phyloP scores from a whole-genome alignment of 345 rosid genomes.

The Murraya paniculata region DNA sequence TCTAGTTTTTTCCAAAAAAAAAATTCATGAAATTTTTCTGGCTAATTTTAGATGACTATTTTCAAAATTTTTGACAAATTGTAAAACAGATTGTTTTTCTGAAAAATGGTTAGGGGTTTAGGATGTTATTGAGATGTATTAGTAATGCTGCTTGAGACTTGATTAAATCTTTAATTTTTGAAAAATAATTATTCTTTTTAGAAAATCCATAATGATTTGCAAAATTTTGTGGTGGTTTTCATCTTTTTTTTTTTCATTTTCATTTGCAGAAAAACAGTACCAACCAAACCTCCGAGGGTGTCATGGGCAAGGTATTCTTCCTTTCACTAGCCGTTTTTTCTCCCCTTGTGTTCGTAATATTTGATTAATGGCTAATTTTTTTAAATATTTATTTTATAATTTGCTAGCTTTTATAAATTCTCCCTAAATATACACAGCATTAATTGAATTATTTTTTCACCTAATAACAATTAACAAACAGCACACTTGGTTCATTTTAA shows the following conservation, averaged over 20 bases:
- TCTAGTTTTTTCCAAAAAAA: background rate
- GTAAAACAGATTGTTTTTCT: background rate
- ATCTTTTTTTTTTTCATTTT: background rate
- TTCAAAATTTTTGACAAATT: background rate
- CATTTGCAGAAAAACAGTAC: slow-evolving; percentile 43
- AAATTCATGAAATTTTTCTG: no score
- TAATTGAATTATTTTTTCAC: background rate
- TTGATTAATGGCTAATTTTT: background rate
- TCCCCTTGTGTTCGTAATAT: background rate
- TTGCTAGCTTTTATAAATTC: background rate
- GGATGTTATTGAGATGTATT: background rate
- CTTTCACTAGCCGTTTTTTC: background rate
- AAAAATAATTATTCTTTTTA: background rate
- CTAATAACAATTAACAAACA: no score
- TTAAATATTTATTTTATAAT: background rate
- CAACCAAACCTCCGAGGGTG: slow-evolving; percentile 31
- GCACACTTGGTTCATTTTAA: background rate
- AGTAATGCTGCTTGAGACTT: background rate
- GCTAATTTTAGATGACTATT: no score
- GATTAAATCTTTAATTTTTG: background rate
- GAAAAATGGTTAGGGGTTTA: background rate
- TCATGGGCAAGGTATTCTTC: slow-evolving; percentile 44
- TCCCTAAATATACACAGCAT: background rate
- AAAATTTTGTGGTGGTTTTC: background rate
- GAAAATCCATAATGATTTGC: background rate